phyloP scores from a whole-genome alignment of 2,329 filamentous ascomycete genomes.

The Gaeumannomyces sp. region DNA sequence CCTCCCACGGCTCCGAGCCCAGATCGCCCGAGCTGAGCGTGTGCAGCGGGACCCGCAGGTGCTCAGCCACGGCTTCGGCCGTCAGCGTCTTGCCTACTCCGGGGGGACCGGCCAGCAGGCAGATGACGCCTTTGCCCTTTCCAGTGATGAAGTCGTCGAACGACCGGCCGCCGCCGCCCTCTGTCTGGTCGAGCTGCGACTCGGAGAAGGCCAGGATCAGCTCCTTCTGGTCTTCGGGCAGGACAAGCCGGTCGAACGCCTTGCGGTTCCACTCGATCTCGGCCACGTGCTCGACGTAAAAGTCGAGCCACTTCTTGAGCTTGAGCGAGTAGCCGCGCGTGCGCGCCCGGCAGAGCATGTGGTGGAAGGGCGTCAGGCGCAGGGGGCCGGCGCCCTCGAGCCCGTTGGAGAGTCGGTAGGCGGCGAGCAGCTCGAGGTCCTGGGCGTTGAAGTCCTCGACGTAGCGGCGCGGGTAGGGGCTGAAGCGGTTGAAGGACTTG shows the following conservation, averaged over 20 bases:
- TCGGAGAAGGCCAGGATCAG: constrained; percentile 44
- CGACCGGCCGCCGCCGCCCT: not conserved
- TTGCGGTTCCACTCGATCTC: constrained; percentile 42
- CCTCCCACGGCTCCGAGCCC: constrained; percentile 55
- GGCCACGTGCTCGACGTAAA: constrained; percentile 37
- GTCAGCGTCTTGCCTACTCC: constrained; percentile 35
- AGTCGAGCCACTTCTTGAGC: constrained; percentile 42
- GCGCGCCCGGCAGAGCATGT: constrained; percentile 25
- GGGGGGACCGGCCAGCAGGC: constrained; percentile 24
- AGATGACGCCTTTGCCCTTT: constrained; percentile 40
- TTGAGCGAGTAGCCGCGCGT: constrained; percentile 43
- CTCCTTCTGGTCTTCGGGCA: constrained; percentile 43
- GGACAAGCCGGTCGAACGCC: constrained; percentile 43
- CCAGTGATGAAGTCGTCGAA: constrained; percentile 49
- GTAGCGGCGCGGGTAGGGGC: constrained; percentile 24
- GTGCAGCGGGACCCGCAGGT: constrained; percentile 42
- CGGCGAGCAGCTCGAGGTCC: constrained; percentile 25
- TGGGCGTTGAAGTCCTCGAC: constrained; percentile 27
- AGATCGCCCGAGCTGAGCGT: constrained; percentile 60
- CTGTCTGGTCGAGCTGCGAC: constrained; percentile 35
- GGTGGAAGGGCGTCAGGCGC: constrained; percentile 26
- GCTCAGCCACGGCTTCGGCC: constrained; percentile 42
- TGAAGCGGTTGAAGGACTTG: constrained; percentile 29
- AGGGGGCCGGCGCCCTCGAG: constrained; percentile 18
- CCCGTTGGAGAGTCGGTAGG: constrained; percentile 18